phyloP scores from a whole-genome alignment of 768 basidiomycete genomes.

The Inosperma sp. region DNA sequence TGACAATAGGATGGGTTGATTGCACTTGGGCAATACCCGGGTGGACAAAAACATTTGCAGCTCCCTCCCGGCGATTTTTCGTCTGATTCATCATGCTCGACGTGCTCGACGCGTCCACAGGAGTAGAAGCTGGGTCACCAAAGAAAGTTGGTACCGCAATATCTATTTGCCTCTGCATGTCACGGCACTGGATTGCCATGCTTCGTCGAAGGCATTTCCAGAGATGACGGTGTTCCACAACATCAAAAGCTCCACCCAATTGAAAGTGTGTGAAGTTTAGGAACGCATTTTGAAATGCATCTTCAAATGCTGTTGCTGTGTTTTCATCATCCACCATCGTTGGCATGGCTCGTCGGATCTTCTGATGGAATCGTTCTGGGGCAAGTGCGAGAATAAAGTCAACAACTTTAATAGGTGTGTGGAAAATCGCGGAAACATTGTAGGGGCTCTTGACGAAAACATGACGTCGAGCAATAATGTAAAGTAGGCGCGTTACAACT shows the following conservation, averaged over 20 bases:
- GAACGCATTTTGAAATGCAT: not conserved
- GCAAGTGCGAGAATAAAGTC: slow-evolving; percentile 1
- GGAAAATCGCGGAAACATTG: not conserved
- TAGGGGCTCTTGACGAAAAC: not conserved
- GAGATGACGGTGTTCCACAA: not conserved
- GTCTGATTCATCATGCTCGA: not conserved
- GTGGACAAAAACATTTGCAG: not conserved
- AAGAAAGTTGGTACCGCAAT: not conserved
- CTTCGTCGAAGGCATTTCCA: not conserved
- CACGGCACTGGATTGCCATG: not conserved
- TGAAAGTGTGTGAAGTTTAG: slow-evolving; percentile 1
- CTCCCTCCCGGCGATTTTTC: not conserved
- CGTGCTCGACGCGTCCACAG: not conserved
- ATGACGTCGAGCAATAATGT: not conserved
- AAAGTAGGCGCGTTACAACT: not conserved
- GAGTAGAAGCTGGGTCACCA: not conserved
- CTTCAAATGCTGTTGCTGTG: not conserved
- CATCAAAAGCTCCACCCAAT: not conserved
- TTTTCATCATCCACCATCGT: slow-evolving; percentile 5
- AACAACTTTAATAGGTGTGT: slow-evolving; percentile 2
- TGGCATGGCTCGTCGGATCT: not conserved
- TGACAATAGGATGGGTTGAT: not conserved
- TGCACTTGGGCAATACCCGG: not conserved
- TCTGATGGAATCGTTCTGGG: not conserved
- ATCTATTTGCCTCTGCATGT: not conserved